Evolutionary conservation across 2,329 filamentous ascomycete species (phyloP), one percentile per base, ranked within the genome.

Genomic region (Harringtonia lauricola): DNA sequence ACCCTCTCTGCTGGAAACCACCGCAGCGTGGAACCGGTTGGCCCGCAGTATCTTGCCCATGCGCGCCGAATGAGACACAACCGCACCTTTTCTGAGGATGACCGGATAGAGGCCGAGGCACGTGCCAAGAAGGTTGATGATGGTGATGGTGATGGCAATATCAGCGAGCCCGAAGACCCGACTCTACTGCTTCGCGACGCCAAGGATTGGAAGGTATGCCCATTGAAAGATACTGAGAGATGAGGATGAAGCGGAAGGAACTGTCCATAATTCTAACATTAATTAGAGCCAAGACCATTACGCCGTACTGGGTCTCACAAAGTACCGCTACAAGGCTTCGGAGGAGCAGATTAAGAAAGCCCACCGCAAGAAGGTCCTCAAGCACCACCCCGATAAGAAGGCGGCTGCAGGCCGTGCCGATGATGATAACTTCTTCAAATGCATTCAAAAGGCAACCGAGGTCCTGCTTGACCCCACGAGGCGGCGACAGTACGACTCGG

Each of bases 361-460:
- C 54, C 90, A 98, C 72, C 87, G 92, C 71, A 95, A 94, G 80
- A 98, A 98, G 83, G 92, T 98, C 52, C 83, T 98, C 53, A 90
- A 88, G 70, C 92, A 98, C 66, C 92, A 98, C 67, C 92, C 92
- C 49, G 92, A 98, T 66, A 98, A 98, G 82, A 94, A 94, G 72
- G 92, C 94, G 15, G 92, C 92, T 24, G 77, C 82, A 39, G 92
- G 92, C 49, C 76, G 79, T 57, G 76, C 79, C 54, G 89, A 96
- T 58, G 90, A 95, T 66, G 92, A 98, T 65, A 86, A 85, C 64
- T 98, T 98, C 75, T 98, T 98, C 83, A 98, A 98, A 77, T 98
- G 94, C 67, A 98, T 98, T 64, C 94, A 98, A 64, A 95, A 95
- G 67, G 92, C 92, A 46, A 90, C 84, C 56, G 92, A 98, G 59